Evolutionary conservation across 805 yeast genomes (phyloP).

Genomic region (Saccharomycopsis fibuligera): DNA sequence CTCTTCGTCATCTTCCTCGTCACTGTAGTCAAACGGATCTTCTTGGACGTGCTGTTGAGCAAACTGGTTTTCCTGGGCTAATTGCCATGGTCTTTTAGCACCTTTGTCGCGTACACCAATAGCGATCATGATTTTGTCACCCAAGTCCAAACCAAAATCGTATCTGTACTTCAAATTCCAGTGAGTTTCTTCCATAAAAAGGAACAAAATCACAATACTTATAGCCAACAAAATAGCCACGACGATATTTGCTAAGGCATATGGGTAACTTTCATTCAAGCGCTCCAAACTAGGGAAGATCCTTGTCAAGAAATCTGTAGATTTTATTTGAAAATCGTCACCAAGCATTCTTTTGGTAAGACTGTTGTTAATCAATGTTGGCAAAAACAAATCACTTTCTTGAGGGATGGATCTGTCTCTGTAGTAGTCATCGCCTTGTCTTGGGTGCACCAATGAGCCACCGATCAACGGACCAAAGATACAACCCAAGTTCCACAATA

Average conservation of each 20-base stretch:
- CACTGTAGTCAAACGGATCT: slow-evolving; percentile 8
- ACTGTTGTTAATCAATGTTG: not conserved
- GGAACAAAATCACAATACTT: slow-evolving; percentile 34
- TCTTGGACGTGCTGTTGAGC: not conserved
- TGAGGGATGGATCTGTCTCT: not conserved
- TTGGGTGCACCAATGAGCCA: slow-evolving; percentile 44
- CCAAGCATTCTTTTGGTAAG: not conserved
- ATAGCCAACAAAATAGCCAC: slow-evolving; percentile 33
- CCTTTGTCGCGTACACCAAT: slow-evolving; percentile 25
- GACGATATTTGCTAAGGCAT: slow-evolving; percentile 47
- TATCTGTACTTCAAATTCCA: slow-evolving; percentile 31
- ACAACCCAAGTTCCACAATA: slow-evolving; percentile 55
- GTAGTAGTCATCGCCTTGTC: slow-evolving; percentile 25
- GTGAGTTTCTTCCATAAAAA: slow-evolving; percentile 52
- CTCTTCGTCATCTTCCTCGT: slow-evolving; percentile 9
- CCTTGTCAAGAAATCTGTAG: slow-evolving; percentile 9
- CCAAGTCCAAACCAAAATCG: slow-evolving; percentile 41
- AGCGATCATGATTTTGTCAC: slow-evolving; percentile 30
- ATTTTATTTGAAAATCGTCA: not conserved
- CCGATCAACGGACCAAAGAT: slow-evolving; percentile 59
- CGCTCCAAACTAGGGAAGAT: slow-evolving; percentile 24
- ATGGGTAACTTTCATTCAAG: slow-evolving; percentile 37
- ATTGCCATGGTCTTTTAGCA: slow-evolving; percentile 27
- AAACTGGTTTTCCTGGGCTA: not conserved
- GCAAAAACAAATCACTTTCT: not conserved